Conservation (phyloP, 805 yeast genomes). For the Pichia membranifaciens region DNA sequence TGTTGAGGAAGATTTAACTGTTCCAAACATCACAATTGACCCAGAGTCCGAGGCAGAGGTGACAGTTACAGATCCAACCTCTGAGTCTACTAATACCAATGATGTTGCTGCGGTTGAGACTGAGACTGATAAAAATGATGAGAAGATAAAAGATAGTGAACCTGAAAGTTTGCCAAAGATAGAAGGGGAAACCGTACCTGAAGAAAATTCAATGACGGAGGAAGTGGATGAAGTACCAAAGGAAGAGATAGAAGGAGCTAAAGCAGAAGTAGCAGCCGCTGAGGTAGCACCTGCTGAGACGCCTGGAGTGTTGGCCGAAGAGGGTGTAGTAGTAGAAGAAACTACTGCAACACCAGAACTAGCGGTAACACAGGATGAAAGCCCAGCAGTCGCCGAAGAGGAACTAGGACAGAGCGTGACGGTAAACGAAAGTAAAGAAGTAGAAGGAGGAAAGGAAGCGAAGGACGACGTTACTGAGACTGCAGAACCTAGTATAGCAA, state of each 20-base stretch:
- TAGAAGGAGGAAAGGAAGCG: no score
- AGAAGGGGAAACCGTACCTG: not conserved
- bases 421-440: no score
- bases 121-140: not conserved
- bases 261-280: not conserved
- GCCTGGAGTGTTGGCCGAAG: no score
- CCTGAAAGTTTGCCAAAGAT: not conserved
- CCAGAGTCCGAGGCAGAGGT: slow-evolving; percentile 2
- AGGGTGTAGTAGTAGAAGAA: no score
- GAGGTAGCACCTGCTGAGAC: not conserved
- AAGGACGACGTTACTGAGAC: no score
- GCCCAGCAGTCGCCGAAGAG: no score
- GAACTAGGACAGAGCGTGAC: no score
- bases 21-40: not conserved
- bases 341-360: no score
- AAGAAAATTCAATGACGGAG: not conserved
- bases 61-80: not conserved
- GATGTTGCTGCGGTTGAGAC: not conserved
- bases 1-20: not conserved
- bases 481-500: no score
- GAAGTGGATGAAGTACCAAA: not conserved
- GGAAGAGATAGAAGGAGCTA: not conserved
- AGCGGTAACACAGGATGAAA: no score
- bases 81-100: not conserved
- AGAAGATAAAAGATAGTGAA: not conserved